Percentiles rank a stretch among this genome's conserved stretches.
phyloP scores from a whole-genome alignment of 371 early-diverging fungal species.

The Mortierella sp. region DNA sequence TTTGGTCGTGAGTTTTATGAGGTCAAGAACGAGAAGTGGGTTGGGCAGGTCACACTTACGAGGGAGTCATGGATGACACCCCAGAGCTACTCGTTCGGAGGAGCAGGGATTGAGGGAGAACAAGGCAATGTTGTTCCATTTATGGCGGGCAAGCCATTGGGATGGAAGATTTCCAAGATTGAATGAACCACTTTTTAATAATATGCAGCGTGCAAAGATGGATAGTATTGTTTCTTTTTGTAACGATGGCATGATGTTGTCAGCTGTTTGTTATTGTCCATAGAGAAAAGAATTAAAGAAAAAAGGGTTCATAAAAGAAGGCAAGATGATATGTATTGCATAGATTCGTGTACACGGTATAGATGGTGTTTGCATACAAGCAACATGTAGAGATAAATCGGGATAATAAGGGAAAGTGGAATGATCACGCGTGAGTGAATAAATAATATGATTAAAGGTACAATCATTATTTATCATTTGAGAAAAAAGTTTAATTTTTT shows the following conservation, averaged over 20 bases:
- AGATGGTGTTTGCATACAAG: too few species aligned
- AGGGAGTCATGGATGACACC: conserved; percentile 69
- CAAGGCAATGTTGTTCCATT: conserved; percentile 89
- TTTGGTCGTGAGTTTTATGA: conserved; percentile 90
- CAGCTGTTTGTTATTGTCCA: too few species aligned
- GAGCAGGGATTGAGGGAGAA: conserved; percentile 61
- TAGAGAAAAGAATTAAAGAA: too few species aligned
- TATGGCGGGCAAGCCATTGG: conserved; percentile 79
- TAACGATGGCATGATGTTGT: too few species aligned
- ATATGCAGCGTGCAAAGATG: background rate
- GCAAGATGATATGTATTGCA: too few species aligned
- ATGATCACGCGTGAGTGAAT: conserved; percentile 1
- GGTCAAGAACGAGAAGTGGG: conserved; percentile 65
- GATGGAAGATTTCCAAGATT: conserved; percentile 73
- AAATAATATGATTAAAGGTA: background rate
- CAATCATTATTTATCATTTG: background rate
- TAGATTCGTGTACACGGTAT: background rate
- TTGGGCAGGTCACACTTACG: conserved; percentile 66
- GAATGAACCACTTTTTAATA: conserved; percentile 4
- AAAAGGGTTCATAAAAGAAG: too few species aligned
- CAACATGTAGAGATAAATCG: background rate
- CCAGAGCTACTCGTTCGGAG: conserved; percentile 64
- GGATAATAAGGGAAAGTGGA: background rate
- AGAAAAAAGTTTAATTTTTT: conserved; percentile 4
- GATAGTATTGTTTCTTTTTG: background rate